Percentiles rank a stretch among this genome's conserved stretches.
These are phyloP conservation scores for Saccharomyces mikatae DNA, from an alignment of 805 yeast species.

Conservation along the genomic window DNA sequence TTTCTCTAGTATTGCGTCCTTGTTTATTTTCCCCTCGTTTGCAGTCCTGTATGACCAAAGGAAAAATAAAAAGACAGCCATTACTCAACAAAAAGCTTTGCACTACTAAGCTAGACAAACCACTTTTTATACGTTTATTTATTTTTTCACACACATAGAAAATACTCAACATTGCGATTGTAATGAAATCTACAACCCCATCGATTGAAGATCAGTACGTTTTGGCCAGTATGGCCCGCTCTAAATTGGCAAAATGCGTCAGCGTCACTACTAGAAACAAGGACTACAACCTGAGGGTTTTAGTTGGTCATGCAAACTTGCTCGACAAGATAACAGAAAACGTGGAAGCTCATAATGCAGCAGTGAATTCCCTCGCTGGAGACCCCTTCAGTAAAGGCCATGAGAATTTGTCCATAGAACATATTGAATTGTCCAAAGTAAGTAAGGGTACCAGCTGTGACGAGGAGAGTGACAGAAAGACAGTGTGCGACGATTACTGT, in stretches of 20 bases:
- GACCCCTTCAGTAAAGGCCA: not conserved
- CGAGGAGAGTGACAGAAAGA: slow-evolving; percentile 3
- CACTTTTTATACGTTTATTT: not conserved
- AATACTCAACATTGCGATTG: not conserved
- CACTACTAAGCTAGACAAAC: not conserved
- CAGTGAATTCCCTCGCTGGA: not conserved
- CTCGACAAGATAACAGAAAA: slow-evolving; percentile 23
- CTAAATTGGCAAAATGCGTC: slow-evolving; percentile 18
- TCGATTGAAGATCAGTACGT: slow-evolving; percentile 1
- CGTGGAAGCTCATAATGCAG: slow-evolving; percentile 6
- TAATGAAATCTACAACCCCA: not conserved
- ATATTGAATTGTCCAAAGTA: not conserved
- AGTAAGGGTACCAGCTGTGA: slow-evolving; percentile 4
- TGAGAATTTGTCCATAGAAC: not conserved
- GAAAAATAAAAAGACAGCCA: not conserved
- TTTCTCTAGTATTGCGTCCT: not conserved
- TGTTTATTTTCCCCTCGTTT: not conserved
- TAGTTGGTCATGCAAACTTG: slow-evolving; percentile 30
- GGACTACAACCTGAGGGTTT: slow-evolving; percentile 21
- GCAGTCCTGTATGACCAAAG: not conserved
- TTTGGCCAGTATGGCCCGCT: slow-evolving; percentile 18
- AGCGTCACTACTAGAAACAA: slow-evolving; percentile 9
- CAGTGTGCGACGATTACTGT: not conserved
- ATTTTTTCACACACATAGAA: not conserved
- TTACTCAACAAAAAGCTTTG: not conserved